These are phyloP conservation scores for Punica granatum DNA, from an alignment of 345 rosid genomes.

Conservation along the genomic window DNA sequence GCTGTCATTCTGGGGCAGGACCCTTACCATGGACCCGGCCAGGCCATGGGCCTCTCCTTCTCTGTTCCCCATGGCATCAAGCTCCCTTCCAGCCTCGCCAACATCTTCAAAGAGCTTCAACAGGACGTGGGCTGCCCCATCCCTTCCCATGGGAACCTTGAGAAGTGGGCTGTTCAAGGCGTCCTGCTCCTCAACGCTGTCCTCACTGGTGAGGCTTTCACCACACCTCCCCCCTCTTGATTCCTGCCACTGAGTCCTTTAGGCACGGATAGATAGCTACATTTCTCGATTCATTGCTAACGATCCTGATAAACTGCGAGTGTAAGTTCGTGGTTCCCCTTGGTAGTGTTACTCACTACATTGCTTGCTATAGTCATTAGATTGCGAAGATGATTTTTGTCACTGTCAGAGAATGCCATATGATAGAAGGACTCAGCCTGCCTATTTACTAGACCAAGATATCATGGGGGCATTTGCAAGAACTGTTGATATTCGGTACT, in stretches of 20 bases:
- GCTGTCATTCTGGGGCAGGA: conserved; percentile 93
- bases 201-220: conserved; percentile 59
- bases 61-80: conserved; percentile 80
- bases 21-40: conserved; percentile 96
- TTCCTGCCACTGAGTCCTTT: not conserved
- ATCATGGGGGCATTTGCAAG: not conserved
- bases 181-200: conserved; percentile 84
- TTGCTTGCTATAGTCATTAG: not conserved
- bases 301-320: too few species aligned
- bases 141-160: conserved; percentile 84
- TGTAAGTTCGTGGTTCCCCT: not conserved
- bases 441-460: not conserved
- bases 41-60: conserved; percentile 96
- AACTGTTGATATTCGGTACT: not conserved
- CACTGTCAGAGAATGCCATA: not conserved
- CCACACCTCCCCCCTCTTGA: not conserved
- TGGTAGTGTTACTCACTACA: not conserved
- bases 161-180: conserved; percentile 93
- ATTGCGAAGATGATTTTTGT: not conserved
- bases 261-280: too few species aligned
- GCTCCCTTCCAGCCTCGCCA: conserved; percentile 75
- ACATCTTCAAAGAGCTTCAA: conserved; percentile 84
- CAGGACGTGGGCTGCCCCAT: conserved; percentile 81
- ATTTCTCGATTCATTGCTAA: not conserved
- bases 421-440: not conserved